Percentiles rank a stretch among this genome's conserved stretches.
phyloP scores from a whole-genome alignment of 106 monocot species.

The Hemerocallis citrina region DNA sequence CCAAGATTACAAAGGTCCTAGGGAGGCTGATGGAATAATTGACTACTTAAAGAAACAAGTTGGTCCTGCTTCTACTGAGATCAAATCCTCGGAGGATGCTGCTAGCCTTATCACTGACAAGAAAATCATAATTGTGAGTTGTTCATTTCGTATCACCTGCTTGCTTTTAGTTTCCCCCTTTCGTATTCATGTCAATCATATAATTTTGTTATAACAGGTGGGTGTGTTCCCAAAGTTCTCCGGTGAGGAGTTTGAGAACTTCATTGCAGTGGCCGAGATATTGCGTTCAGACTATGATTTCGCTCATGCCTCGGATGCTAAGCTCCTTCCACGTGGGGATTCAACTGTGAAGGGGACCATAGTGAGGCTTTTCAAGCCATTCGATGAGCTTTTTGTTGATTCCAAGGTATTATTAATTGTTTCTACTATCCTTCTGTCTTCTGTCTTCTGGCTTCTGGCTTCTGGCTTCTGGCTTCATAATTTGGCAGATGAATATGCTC shows the following conservation, averaged over 20 bases:
- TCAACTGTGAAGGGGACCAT: slow-evolving; percentile 28
- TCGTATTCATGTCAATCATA: not conserved
- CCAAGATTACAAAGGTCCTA: slow-evolving; percentile 88
- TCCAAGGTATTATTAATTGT: slow-evolving; percentile 31
- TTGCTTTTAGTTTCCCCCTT: not conserved
- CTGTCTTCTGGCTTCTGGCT: not conserved
- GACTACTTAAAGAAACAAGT: slow-evolving; percentile 77
- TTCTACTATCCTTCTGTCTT: not conserved
- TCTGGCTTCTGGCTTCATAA: not conserved
- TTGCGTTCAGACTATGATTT: slow-evolving; percentile 78
- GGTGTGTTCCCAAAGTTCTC: slow-evolving; percentile 71
- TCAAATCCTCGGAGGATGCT: slow-evolving; percentile 69
- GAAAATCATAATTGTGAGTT: slow-evolving; percentile 71
- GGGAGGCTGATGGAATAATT: slow-evolving; percentile 90
- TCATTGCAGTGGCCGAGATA: slow-evolving; percentile 63
- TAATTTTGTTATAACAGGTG: slow-evolving; percentile 36
- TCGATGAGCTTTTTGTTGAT: slow-evolving; percentile 86
- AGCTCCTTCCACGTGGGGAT: slow-evolving; percentile 79
- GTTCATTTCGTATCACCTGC: too few relatives aligned
- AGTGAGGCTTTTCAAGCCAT: slow-evolving; percentile 85
- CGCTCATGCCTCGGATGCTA: slow-evolving; percentile 73
- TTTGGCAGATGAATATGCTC: not conserved
- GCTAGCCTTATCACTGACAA: slow-evolving; percentile 36
- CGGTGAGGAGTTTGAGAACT: slow-evolving; percentile 74
- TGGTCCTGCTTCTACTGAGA: slow-evolving; percentile 75